Base-by-base conservation (phyloP, 768 basidiomycete species). In the Lepiota brunneoincarnata region DNA sequence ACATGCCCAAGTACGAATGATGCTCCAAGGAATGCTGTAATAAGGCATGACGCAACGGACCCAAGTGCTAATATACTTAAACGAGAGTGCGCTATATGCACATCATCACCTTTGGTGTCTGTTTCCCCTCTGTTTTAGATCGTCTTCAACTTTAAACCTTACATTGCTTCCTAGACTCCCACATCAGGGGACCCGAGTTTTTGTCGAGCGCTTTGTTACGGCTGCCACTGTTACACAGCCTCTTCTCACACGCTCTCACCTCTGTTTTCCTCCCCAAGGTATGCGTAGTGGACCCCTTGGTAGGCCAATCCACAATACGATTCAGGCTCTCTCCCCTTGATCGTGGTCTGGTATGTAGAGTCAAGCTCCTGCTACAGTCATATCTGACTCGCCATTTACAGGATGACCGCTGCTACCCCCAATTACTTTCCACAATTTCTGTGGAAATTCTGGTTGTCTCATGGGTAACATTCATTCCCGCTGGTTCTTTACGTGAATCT, bases 361-460 rank as follows among this genome's bases (percentile, higher is more conserved):
- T n/a, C 23, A 10, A 42, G n/a, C 31, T 40, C 18, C 4, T 43
- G 10, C 6, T 2, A 6, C 10, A 20, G 18, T 47, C 9, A 1
- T 18, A 7, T 34, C 17, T 47, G 15, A 28, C 43, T 7, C 20
- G 15, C n/a, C 12, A 4, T 12, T 11, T 2, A 3, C 43, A 51
- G 50, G 39, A 51, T 51, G 50, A 43, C 28, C 40, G 21, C 24
- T 24, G 9, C 28, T 34, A 7, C 75, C 39, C 65, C 65, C n/a
- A 67, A 66, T 5, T 74, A 80, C 55, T 62, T 76, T 31, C 79
- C 78, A 18, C 69, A 62, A 17, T 78, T 78, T 58, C 55, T 78
- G 15, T 78, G 76, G 75, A 71, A 70, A 11, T 72, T 78, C 50
- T 79, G 78, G 78, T 63, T 79, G 15, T 70, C 74, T 23, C 42